Evolutionary conservation across 768 basidiomycete species (phyloP).

Genomic region (Suillus fuscotomentosus): DNA sequence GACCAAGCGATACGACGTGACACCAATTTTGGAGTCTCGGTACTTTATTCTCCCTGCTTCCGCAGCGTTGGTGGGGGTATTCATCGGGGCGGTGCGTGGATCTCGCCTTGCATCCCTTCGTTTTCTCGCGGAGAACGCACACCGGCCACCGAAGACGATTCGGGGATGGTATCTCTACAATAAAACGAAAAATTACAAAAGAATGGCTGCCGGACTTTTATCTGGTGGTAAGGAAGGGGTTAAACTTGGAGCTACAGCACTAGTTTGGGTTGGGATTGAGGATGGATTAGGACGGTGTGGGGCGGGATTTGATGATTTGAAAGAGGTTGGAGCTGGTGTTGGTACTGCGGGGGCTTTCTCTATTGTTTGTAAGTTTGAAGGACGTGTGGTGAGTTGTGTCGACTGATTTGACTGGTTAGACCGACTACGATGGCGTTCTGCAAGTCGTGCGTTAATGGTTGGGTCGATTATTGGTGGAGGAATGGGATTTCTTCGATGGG

Average conservation of each 20-base stretch:
- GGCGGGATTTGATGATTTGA: conserved; percentile 37
- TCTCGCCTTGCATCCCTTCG: conserved; percentile 69
- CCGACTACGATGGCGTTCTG: conserved; percentile 52
- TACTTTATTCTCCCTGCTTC: conserved; percentile 61
- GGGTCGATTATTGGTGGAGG: conserved; percentile 58
- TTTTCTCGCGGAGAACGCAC: conserved; percentile 92
- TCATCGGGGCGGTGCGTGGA: conserved; percentile 72
- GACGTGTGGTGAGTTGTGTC: neutral
- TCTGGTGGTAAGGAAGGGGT: conserved; percentile 59
- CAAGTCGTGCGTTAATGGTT: conserved; percentile 46
- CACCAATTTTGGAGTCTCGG: conserved; percentile 40
- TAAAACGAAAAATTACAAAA: conserved; percentile 91
- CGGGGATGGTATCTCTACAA: conserved; percentile 96
- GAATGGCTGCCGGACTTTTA: conserved; percentile 70
- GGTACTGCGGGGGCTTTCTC: conserved; percentile 63
- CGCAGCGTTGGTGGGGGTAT: conserved; percentile 59
- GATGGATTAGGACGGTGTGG: conserved; percentile 40
- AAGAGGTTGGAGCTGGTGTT: conserved; percentile 61
- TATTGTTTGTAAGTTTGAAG: conserved; percentile 44
- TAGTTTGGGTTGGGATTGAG: conserved; percentile 50
- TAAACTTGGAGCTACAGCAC: conserved; percentile 46
- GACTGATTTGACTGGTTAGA: conserved; percentile 37
- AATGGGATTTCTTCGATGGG: conserved; percentile 48
- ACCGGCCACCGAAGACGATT: conserved; percentile 79
- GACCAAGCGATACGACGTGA: conserved; percentile 24